Base-by-base conservation (phyloP, 2,329 filamentous ascomycete genomes). In the Diplodia corticola region DNA sequence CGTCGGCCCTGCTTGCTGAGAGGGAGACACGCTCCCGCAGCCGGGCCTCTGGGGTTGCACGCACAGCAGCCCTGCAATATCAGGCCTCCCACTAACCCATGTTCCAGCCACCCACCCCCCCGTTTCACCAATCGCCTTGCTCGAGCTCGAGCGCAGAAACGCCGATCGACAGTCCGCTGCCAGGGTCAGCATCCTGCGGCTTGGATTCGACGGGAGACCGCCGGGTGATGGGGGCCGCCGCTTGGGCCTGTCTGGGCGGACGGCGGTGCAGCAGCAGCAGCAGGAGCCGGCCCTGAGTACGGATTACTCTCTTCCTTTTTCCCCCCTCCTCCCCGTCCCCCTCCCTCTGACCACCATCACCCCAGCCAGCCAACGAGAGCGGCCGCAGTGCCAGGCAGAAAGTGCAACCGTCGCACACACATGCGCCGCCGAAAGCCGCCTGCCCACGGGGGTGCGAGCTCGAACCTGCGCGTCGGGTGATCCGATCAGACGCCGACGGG, bases 81-180 rank as follows among this genome's bases (percentile, higher is more conserved):
- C 51, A 65, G 63, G 63, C 63, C 63, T 59, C 63, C 63, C 63
- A 65, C 63, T 65, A 65, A 53, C 53, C 50, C 63, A 48, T 59
- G 63, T 65, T 65, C 63, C 63, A 65, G 53, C 63, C 63, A 64
- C 63, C 49, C 50, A 53, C 53, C 63, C 53, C 33, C 53, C 63
- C 53, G 63, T 65, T 65, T 65, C 63, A 65, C 63, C 63, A 65
- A 65, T 65, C 63, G 51, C 63, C 63, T 65, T 65, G 63, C 63
- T 57, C 63, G 63, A 65, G 63, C 63, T 65, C 63, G 40, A 30
- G 63, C 63, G 63, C 63, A 64, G 63, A 64, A 64, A 64, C 63
- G 50, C 63, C 63, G 63, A 64, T 64, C 63, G 63, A 64, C 63
- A 64, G 24, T 28, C 63, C 49, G 51, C 50, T n/a, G 61, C 61